Evolutionary conservation across 345 rosid species (phyloP).

Genomic region (Sisymbrium altissimum): DNA sequence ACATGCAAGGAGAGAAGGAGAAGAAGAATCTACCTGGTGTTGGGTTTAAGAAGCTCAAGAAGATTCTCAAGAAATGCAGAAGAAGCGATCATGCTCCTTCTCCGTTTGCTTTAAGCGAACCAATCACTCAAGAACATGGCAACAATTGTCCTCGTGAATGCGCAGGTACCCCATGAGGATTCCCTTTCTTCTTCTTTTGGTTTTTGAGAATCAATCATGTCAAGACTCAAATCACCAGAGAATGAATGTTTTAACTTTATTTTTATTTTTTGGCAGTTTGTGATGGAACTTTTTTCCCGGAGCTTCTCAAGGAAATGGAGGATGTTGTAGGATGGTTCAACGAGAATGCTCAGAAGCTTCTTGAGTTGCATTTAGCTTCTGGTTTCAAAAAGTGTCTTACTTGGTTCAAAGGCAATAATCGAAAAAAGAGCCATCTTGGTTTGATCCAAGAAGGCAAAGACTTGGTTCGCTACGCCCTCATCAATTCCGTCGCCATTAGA

Average conservation of each 20-base stretch:
- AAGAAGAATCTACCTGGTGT: constrained; percentile 62
- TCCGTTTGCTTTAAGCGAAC: constrained; percentile 15
- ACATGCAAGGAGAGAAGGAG: constrained; percentile 65
- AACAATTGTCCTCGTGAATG: constrained; percentile 57
- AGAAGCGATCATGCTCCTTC: constrained; percentile 41
- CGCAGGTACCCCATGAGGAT: constrained; percentile 37
- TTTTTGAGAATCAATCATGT: constrained; percentile 1
- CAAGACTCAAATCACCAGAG: not conserved
- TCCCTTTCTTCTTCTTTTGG: not conserved
- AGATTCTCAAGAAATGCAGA: constrained; percentile 70
- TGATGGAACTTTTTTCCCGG: constrained; percentile 91
- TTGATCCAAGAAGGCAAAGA: constrained; percentile 83
- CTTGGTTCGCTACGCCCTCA: constrained; percentile 77
- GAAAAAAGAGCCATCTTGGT: constrained; percentile 44
- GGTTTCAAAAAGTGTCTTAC: constrained; percentile 61
- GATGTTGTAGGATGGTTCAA: constrained; percentile 81
- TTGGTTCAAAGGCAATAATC: constrained; percentile 66
- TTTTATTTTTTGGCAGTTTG: constrained; percentile 73
- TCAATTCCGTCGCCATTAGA: constrained; percentile 76
- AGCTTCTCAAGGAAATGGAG: constrained; percentile 78
- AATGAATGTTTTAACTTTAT: not conserved
- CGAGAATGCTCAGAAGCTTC: constrained; percentile 74
- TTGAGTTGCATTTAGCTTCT: constrained; percentile 81
- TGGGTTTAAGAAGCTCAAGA: constrained; percentile 86
- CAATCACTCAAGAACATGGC: constrained; percentile 16